A percentile compares a stretch with the other conserved stretches of the same genome.
phyloP scores from a whole-genome alignment of 2,329 filamentous ascomycete genomes.

The Fusarium sp. region DNA sequence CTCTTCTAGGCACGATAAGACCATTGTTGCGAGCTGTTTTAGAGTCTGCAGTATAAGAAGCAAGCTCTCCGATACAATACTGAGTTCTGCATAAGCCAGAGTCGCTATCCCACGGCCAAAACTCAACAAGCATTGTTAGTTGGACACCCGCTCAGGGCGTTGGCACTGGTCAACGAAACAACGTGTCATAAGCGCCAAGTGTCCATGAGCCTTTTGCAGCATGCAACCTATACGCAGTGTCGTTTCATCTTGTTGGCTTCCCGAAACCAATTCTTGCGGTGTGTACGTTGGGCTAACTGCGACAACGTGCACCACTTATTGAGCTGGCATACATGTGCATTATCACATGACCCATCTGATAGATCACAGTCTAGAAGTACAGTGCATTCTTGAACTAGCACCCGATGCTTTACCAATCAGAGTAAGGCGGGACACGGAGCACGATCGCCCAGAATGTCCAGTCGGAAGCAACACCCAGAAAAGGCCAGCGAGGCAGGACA shows the following conservation, averaged over 20 bases:
- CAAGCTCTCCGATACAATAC: no score
- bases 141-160: not conserved
- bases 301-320: not conserved
- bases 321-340: slow-evolving; percentile 8
- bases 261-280: not conserved
- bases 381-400: slow-evolving; percentile 28
- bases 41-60: no score
- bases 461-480: slow-evolving; percentile 46
- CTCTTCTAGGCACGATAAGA: no score
- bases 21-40: no score
- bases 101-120: not conserved
- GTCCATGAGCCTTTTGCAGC: no score
- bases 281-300: not conserved
- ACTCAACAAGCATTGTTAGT: not conserved
- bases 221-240: no score
- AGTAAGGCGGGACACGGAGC: slow-evolving; percentile 47
- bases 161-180: not conserved
- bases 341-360: slow-evolving; percentile 46
- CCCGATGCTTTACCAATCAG: slow-evolving; percentile 45
- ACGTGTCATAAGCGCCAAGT: not conserved
- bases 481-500: slow-evolving; percentile 53
- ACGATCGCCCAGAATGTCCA: slow-evolving; percentile 46
- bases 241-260: no score
- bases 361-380: slow-evolving; percentile 40
- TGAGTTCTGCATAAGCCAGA: not conserved